Conservation (phyloP, 2,329 filamentous ascomycete species). For the Aurifilum marmelostoma region DNA sequence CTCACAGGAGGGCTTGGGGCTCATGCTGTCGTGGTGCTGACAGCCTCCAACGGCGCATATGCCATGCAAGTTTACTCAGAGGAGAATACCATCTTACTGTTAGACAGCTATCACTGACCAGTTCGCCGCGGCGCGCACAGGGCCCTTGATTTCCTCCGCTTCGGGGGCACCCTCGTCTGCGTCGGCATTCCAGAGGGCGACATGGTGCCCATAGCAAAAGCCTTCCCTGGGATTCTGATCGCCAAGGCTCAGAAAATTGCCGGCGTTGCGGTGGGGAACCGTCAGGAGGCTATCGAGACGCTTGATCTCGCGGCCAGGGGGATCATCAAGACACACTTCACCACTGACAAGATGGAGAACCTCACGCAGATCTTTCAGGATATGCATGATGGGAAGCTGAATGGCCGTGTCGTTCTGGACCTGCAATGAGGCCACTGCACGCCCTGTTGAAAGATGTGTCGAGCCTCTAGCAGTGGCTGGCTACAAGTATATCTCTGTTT, state of each 20-base stretch:
- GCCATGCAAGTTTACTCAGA: constrained; percentile 27
- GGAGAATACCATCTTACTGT: no score
- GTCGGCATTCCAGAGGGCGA: constrained; percentile 55
- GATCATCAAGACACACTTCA: constrained; percentile 32
- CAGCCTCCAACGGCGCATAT: constrained; percentile 53
- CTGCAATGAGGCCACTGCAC: constrained; percentile 13
- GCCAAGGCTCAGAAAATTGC: constrained; percentile 48
- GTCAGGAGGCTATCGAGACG: constrained; percentile 46
- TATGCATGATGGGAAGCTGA: constrained; percentile 31
- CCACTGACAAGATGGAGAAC: constrained; percentile 31
- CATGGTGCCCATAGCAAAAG: constrained; percentile 46
- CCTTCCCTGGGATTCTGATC: constrained; percentile 47
- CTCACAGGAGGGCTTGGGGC: constrained; percentile 62
- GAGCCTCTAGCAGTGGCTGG: no score
- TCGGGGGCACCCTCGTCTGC: constrained; percentile 54
- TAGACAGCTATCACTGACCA: no score
- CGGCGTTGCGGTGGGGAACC: constrained; percentile 54
- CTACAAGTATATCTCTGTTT: no score
- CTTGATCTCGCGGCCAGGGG: constrained; percentile 31
- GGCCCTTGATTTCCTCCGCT: constrained; percentile 49
- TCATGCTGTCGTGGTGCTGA: constrained; percentile 62
- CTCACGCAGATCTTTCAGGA: constrained; percentile 32
- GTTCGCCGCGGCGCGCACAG: constrained; percentile 38
- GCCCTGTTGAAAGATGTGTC: no score
- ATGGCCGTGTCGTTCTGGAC: constrained; percentile 33